phyloP scores from a whole-genome alignment of 176 grass and related monocot genomes.

The Saccharum spontaneum region DNA sequence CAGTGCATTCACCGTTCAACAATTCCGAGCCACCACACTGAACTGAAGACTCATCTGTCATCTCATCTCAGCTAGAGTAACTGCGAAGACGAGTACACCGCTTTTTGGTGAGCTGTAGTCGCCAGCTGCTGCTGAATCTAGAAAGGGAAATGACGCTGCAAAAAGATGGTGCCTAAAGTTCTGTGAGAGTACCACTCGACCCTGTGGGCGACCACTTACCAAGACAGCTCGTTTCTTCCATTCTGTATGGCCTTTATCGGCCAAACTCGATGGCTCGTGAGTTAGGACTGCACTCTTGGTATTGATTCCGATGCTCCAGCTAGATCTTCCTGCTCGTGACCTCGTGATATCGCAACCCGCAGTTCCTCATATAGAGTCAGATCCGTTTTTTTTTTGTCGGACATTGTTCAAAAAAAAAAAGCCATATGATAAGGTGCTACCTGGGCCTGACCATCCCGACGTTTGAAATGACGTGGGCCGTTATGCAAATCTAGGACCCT shows the following conservation, averaged over 20 bases:
- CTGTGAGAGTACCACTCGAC: background rate
- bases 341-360: background rate
- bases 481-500: background rate
- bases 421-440: background rate
- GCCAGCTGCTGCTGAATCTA: constrained; percentile 24
- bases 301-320: constrained; percentile 32
- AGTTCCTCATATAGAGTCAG: background rate
- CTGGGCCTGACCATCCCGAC: background rate
- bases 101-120: background rate
- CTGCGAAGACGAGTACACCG: background rate
- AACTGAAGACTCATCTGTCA: background rate
- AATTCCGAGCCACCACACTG: background rate
- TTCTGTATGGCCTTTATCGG: constrained; percentile 28
- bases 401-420: background rate
- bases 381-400: background rate
- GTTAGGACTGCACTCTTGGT: constrained; percentile 34
- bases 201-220: constrained; percentile 27
- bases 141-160: constrained; percentile 14
- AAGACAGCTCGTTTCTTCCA: constrained; percentile 10
- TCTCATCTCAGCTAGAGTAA: background rate
- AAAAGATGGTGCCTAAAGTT: constrained; percentile 27
- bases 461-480: background rate
- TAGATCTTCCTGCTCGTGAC: constrained; percentile 4
- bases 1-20: background rate
- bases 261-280: constrained; percentile 7